A percentile compares a stretch with the other conserved stretches of the same genome.
phyloP scores from a whole-genome alignment of 805 yeast species.

The Pichia gijzeniarum region DNA sequence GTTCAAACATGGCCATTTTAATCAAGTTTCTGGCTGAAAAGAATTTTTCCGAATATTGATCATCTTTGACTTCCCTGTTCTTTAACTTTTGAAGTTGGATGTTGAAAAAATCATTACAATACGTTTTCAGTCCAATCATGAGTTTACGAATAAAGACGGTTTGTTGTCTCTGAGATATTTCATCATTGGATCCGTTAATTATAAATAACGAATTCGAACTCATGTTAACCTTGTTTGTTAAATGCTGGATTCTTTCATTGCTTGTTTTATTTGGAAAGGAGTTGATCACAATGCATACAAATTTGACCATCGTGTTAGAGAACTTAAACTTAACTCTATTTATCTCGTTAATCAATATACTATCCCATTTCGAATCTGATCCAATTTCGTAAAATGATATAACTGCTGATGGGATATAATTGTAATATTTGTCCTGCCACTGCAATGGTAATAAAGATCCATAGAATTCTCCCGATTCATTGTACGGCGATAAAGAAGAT shows the following conservation, averaged over 20 bases:
- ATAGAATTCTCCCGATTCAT: conserved; percentile 34
- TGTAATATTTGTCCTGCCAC: conserved; percentile 50
- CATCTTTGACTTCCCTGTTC: conserved; percentile 30
- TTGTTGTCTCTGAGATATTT: conserved; percentile 9
- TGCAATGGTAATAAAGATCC: conserved; percentile 36
- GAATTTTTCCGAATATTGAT: conserved; percentile 19
- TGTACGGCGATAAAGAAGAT: conserved; percentile 39
- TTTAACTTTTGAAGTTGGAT: conserved; percentile 35
- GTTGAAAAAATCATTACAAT: conserved; percentile 40
- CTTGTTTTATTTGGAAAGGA: background rate
- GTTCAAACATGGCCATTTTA: conserved; percentile 45
- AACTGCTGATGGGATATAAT: conserved; percentile 41
- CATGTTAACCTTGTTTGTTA: conserved; percentile 4
- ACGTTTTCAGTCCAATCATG: conserved; percentile 34
- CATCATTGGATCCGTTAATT: conserved; percentile 7
- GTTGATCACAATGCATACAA: conserved; percentile 3
- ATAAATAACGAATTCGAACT: conserved; percentile 2
- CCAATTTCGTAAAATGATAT: conserved; percentile 38
- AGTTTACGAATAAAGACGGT: conserved; percentile 30
- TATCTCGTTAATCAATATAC: conserved; percentile 31
- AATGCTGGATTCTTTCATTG: background rate
- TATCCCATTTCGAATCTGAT: conserved; percentile 22
- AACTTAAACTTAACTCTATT: conserved; percentile 29
- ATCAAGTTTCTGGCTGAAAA: conserved; percentile 48
- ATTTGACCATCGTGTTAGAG: conserved; percentile 12